phyloP scores from a whole-genome alignment of 306 rosid species.

The Styphnolobium japonicum region DNA sequence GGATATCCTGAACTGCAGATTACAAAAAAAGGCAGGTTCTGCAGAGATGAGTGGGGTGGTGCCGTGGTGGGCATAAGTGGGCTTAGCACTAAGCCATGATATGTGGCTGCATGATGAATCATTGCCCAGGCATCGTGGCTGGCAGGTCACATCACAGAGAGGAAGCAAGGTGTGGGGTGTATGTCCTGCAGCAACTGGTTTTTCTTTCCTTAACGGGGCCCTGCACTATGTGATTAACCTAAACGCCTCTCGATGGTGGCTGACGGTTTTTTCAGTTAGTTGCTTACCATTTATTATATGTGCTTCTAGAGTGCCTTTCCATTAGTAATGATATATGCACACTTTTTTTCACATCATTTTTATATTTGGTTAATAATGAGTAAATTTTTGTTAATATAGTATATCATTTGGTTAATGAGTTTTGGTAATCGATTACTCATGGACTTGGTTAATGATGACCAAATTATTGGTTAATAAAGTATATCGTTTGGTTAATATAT shows the following conservation, averaged over 20 bases:
- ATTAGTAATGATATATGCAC: no score
- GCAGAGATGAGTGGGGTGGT: slow-evolving; percentile 39
- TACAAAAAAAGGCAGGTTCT: not conserved
- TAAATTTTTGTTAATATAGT: no score
- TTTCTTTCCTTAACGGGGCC: slow-evolving; percentile 30
- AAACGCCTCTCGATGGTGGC: not conserved
- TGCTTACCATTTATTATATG: not conserved
- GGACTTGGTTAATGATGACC: no score
- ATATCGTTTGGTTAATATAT: no score
- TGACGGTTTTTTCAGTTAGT: slow-evolving; percentile 46
- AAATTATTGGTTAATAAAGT: no score
- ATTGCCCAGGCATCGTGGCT: slow-evolving; percentile 33
- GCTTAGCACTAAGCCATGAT: slow-evolving; percentile 39
- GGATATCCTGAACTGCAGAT: not conserved
- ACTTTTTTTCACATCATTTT: no score
- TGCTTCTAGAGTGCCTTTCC: not conserved
- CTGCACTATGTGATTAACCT: not conserved
- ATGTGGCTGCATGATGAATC: slow-evolving; percentile 48
- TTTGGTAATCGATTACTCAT: no score
- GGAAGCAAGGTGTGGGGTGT: not conserved
- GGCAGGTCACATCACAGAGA: slow-evolving; percentile 35
- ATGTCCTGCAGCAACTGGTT: slow-evolving; percentile 36
- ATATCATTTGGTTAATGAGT: no score
- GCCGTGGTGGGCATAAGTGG: slow-evolving; percentile 56
- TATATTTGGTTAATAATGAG: no score